phyloP scores from a whole-genome alignment of 257 asterid genomes.

The Prunella vulgaris region DNA sequence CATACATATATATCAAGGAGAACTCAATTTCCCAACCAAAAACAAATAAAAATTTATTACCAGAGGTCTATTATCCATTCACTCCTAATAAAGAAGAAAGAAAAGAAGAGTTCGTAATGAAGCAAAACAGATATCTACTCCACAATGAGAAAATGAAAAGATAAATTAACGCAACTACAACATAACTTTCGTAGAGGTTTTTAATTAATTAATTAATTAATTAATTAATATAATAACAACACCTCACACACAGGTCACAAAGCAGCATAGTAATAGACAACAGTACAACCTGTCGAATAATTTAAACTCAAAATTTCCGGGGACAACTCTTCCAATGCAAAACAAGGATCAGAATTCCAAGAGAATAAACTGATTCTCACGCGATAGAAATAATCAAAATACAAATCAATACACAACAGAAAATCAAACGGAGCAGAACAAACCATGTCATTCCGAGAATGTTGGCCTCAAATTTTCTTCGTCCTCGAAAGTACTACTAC shows the following conservation, averaged over 20 bases:
- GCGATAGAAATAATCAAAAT: neutral
- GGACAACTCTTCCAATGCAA: neutral
- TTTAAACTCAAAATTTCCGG: neutral
- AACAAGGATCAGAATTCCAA: neutral
- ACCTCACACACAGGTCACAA: neutral
- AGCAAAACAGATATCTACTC: neutral
- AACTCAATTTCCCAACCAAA: neutral
- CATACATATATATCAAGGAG: too few relatives aligned
- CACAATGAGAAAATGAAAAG: neutral
- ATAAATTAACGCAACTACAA: neutral
- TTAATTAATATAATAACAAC: too few relatives aligned
- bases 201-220: too few relatives aligned
- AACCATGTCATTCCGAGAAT: conserved; percentile 22
- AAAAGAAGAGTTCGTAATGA: too few relatives aligned
- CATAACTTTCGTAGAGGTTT: neutral
- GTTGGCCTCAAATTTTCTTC: neutral
- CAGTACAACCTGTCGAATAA: neutral
- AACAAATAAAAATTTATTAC: too few relatives aligned
- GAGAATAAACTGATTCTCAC: neutral
- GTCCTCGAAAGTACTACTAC: neutral
- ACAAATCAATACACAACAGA: neutral
- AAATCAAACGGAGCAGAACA: neutral
- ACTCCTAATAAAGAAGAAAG: too few relatives aligned
- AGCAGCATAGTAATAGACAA: conserved; percentile 3
- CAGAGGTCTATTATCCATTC: neutral